Base-by-base conservation (phyloP, 306 rosid genomes). In the Glycine tomentella region DNA sequence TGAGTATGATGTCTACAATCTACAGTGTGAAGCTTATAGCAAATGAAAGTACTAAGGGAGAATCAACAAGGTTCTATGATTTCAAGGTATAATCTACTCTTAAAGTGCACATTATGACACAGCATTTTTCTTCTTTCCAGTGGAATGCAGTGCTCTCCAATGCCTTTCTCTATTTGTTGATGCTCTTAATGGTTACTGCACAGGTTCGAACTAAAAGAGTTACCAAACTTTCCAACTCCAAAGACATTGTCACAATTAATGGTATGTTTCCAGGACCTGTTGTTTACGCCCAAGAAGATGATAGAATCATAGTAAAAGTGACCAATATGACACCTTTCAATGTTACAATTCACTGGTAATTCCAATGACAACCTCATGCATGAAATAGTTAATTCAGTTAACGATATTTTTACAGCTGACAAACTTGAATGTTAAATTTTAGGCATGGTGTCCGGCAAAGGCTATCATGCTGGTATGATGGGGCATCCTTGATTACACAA, bases 401-500 rank as follows among this genome's bases (percentile, higher is more conserved):
- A 17, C 0, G 2, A 63, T 61, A 6, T 36, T 58, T 12, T 62
- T 15, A 50, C 46, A 44, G 55, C 71, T 75, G 63, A 79, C 77
- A 75, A 51, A 31, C 46, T 76, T 73, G 81, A 52, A 45, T 46
- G 63, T 81, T 57, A 6, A 72, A 69, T 45, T 66, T 64, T 14
- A 93, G 96, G 97, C 97, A 93, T 56, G 97, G 96, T 69, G 77
- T 93, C 50, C 44, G 89, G 79, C 96, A 93, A 81, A 86, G 46
- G 79, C 81, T 87, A 34, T 89, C 97, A 9, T 93, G 96, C 83
- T 93, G 97, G 97, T 88, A 75, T 14, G 97, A 93, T 62, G 97
- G 97, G 1, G 92, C 97, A 25, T 91, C 97, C 36, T 87, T 63
- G 85, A 89, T 93, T 17, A 93, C 97, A 25, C 97, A 93, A 33